These are phyloP conservation scores for Dichotomocladium elegans DNA, from an alignment of 371 early-diverging fungal species.

Conservation along the genomic window DNA sequence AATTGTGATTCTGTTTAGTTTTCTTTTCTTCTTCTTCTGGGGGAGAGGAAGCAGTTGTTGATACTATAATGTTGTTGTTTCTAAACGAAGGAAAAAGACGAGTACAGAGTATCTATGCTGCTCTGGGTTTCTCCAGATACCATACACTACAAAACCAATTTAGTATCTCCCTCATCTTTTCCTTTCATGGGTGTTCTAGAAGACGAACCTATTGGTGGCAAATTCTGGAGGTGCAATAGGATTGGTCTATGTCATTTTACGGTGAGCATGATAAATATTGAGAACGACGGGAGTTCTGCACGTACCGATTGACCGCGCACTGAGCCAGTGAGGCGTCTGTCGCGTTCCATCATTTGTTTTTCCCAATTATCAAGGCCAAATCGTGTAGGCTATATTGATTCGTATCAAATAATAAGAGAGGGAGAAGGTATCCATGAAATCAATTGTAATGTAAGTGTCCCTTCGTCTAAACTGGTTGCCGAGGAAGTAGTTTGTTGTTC, in stretches of 20 bases:
- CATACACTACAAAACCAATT: constrained; percentile 30
- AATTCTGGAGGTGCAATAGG: constrained; percentile 41
- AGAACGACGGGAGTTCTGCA: background rate
- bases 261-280: background rate
- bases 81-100: too few relatives aligned
- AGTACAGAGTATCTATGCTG: constrained; percentile 27
- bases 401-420: too few relatives aligned
- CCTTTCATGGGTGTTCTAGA: background rate
- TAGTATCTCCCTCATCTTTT: too few relatives aligned
- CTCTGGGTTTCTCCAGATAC: constrained; percentile 45
- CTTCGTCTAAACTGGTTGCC: too few relatives aligned
- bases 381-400: constrained; percentile 20
- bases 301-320: constrained; percentile 47
- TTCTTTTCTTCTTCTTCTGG: too few relatives aligned
- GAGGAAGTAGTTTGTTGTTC: too few relatives aligned
- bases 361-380: constrained; percentile 44
- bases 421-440: too few relatives aligned
- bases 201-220: constrained; percentile 43
- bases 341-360: constrained; percentile 54
- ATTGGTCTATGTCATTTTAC: constrained; percentile 18
- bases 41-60: too few relatives aligned
- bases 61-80: too few relatives aligned
- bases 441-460: too few relatives aligned
- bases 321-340: constrained; percentile 49
- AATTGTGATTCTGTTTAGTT: too few relatives aligned